A percentile compares a stretch with the other conserved stretches of the same genome.
Conservation (phyloP, 2,329 filamentous ascomycete genomes). For the Fusarium sp. region DNA sequence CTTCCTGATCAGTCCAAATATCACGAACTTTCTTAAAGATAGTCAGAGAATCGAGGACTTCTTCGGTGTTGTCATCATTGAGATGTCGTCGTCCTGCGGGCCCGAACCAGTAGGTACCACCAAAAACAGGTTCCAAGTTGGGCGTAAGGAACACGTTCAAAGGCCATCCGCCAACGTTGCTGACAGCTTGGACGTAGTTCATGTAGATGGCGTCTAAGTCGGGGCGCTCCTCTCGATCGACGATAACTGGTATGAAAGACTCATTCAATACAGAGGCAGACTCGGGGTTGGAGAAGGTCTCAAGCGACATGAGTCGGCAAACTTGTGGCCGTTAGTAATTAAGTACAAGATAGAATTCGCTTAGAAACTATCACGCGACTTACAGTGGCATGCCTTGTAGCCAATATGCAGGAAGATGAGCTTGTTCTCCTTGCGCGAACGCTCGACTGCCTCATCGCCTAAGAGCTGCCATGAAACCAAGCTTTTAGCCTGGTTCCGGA, state of each 20-base stretch:
- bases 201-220: slow-evolving; percentile 97
- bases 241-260: slow-evolving; percentile 89
- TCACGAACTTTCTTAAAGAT: slow-evolving; percentile 82
- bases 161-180: slow-evolving; percentile 91
- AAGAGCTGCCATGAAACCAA: slow-evolving; percentile 93
- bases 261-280: slow-evolving; percentile 86
- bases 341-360: not conserved
- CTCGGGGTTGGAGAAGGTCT: slow-evolving; percentile 87
- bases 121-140: slow-evolving; percentile 92
- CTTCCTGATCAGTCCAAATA: slow-evolving; percentile 85
- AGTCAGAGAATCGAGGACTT: slow-evolving; percentile 81
- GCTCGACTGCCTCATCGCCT: slow-evolving; percentile 78
- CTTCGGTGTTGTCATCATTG: slow-evolving; percentile 58
- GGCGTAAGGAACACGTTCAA: slow-evolving; percentile 97
- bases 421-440: slow-evolving; percentile 85
- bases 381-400: slow-evolving; percentile 95
- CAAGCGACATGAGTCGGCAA: slow-evolving; percentile 91
- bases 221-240: slow-evolving; percentile 93
- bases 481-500: slow-evolving; percentile 81
- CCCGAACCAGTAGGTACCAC: slow-evolving; percentile 94
- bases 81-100: slow-evolving; percentile 67
- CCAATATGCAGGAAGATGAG: slow-evolving; percentile 95
- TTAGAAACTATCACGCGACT: slow-evolving; percentile 50
- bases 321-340: slow-evolving; percentile 59
- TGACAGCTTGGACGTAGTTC: slow-evolving; percentile 97